These are phyloP conservation scores for Ceratocystis smalleyi DNA, from an alignment of 2,329 filamentous ascomycete species.

Conservation along the genomic window DNA sequence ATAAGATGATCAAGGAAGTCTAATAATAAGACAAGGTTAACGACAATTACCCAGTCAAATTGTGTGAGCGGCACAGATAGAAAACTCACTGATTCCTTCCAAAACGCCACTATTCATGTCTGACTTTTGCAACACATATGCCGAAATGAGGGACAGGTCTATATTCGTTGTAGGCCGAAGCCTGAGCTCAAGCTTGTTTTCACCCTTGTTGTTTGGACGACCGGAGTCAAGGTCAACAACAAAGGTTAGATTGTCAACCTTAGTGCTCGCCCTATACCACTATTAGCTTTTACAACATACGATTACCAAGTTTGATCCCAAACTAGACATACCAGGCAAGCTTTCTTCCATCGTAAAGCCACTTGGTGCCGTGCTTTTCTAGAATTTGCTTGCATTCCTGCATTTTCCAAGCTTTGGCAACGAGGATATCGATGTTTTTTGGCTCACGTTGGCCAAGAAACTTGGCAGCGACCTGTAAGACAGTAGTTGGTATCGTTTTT, in stretches of 20 bases:
- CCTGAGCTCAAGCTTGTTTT: conserved; percentile 42
- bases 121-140: conserved; percentile 47
- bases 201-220: conserved; percentile 19
- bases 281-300: neutral
- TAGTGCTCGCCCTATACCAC: conserved; percentile 23
- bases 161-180: conserved; percentile 53
- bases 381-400: conserved; percentile 28
- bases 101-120: conserved; percentile 52
- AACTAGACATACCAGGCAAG: conserved; percentile 55
- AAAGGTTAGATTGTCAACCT: conserved; percentile 33
- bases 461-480: conserved; percentile 13
- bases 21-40: conserved; percentile 7
- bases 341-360: conserved; percentile 70
- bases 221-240: conserved; percentile 55
- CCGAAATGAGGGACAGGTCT: conserved; percentile 47
- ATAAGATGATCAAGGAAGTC: conserved; percentile 79
- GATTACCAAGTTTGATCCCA: neutral
- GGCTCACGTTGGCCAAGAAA: conserved; percentile 12
- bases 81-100: conserved; percentile 50
- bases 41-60: neutral
- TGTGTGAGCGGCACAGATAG: neutral
- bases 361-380: conserved; percentile 30
- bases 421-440: conserved; percentile 33
- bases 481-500: neutral
- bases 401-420: conserved; percentile 56